Evolutionary conservation across 2,329 filamentous ascomycete genomes (phyloP).

Genomic region (Emmonsiellopsis sp.): DNA sequence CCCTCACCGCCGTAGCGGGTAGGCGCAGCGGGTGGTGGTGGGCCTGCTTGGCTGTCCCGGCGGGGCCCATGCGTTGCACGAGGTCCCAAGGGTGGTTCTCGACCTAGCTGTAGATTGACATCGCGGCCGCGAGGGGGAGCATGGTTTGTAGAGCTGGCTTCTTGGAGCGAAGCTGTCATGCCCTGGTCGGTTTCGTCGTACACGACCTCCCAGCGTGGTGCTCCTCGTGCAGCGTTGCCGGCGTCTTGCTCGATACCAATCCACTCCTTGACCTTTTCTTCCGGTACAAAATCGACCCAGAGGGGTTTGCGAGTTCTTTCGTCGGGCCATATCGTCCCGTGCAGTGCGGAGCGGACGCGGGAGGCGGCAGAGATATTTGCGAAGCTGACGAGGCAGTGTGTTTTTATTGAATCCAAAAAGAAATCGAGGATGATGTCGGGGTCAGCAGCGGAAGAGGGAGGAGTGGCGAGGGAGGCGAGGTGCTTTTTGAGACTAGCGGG

Average conservation of each 20-base stretch:
- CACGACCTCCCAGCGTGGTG: conserved; percentile 60
- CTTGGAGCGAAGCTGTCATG: conserved; percentile 49
- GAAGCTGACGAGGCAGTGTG: conserved; percentile 78
- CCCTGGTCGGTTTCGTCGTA: conserved; percentile 55
- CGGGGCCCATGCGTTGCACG: conserved; percentile 15
- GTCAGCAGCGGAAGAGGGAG: conserved; percentile 43
- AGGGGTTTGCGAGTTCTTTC: conserved; percentile 76
- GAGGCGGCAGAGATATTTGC: conserved; percentile 60
- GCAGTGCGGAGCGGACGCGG: conserved; percentile 65
- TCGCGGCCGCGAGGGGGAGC: conserved; percentile 3
- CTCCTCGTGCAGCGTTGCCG: conserved; percentile 31
- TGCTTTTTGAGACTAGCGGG: conserved; percentile 58
- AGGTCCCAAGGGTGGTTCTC: conserved; percentile 22
- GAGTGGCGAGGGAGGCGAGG: conserved; percentile 58
- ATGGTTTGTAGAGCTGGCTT: conserved; percentile 22
- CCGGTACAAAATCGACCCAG: conserved; percentile 83
- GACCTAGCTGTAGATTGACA: conserved; percentile 16
- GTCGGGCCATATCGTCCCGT: conserved; percentile 75
- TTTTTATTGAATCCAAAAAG: conserved; percentile 75
- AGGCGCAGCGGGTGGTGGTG: conserved; percentile 5
- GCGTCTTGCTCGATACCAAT: conserved; percentile 56
- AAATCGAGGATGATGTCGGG: conserved; percentile 56
- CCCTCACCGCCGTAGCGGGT: conserved; percentile 23
- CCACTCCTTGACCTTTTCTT: conserved; percentile 64
- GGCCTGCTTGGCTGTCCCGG: conserved; percentile 16